Percentiles rank a stretch among this genome's conserved stretches.
Conservation (phyloP, 495 filamentous ascomycete genomes). For the Penicillium psychrofluorescens region DNA sequence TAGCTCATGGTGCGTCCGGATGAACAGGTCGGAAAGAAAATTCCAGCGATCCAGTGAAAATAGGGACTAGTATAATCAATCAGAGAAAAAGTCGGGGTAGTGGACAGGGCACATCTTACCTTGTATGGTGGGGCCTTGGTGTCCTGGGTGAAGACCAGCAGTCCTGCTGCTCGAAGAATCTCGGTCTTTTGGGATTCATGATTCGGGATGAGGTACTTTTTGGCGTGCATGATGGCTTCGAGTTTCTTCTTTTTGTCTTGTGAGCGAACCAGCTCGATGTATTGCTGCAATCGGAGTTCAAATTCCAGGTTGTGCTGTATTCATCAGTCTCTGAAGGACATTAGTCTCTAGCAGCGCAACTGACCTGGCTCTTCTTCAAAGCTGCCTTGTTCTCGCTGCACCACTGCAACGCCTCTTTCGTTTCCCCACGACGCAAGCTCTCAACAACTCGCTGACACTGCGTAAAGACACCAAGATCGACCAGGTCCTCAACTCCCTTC, state of each 20-base stretch:
- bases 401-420: constrained; percentile 77
- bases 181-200: constrained; percentile 59
- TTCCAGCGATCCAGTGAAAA: constrained; percentile 69
- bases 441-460: constrained; percentile 69
- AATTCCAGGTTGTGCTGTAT: constrained; percentile 80
- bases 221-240: constrained; percentile 76
- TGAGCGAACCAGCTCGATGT: constrained; percentile 77
- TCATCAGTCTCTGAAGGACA: constrained; percentile 13
- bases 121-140: constrained; percentile 55
- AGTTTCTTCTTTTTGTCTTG: constrained; percentile 50
- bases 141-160: constrained; percentile 67
- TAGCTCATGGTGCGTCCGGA: constrained; percentile 78
- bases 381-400: constrained; percentile 86
- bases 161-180: constrained; percentile 64
- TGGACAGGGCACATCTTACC: constrained; percentile 31
- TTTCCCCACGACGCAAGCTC: constrained; percentile 61
- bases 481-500: constrained; percentile 67
- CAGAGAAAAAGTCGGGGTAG: background rate
- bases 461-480: constrained; percentile 84
- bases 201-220: constrained; percentile 66
- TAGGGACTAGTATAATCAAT: constrained; percentile 45
- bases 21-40: constrained; percentile 72
- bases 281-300: constrained; percentile 91
- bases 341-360: constrained; percentile 10
- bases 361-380: constrained; percentile 73